These are phyloP conservation scores for Phyllosticta paracitricarpa DNA, from an alignment of 2,329 filamentous ascomycete species.

Conservation along the genomic window DNA sequence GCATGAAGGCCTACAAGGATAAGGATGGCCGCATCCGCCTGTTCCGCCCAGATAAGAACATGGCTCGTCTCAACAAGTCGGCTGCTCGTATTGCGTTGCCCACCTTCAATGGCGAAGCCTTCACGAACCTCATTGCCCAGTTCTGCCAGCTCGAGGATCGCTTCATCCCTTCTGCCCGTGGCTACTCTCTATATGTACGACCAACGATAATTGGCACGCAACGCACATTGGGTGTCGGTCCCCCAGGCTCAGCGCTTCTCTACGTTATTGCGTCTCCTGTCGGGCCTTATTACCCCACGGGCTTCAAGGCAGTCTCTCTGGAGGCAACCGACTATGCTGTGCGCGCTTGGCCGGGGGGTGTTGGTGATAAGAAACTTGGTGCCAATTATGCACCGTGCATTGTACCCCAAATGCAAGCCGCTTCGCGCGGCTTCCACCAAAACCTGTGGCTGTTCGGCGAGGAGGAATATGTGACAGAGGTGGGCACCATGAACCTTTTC, in stretches of 20 bases:
- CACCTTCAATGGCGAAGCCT: constrained; percentile 62
- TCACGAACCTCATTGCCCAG: constrained; percentile 73
- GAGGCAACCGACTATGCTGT: constrained; percentile 96
- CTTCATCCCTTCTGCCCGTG: constrained; percentile 74
- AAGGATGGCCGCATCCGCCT: constrained; percentile 66
- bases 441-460: constrained; percentile 97
- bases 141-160: constrained; percentile 73
- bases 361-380: constrained; percentile 96
- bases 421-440: constrained; percentile 88
- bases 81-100: constrained; percentile 85
- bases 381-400: constrained; percentile 99
- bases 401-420: constrained; percentile 87
- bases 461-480: constrained; percentile 92
- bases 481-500: constrained; percentile 99
- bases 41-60: constrained; percentile 94
- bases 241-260: constrained; percentile 84
- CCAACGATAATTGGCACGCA: constrained; percentile 98
- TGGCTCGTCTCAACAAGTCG: constrained; percentile 88
- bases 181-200: constrained; percentile 91
- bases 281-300: constrained; percentile 94
- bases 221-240: constrained; percentile 80
- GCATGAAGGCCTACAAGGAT: constrained; percentile 99
- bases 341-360: constrained; percentile 93
- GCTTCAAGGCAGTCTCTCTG: constrained; percentile 92
- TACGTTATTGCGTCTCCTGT: constrained; percentile 95